Evolutionary conservation across 768 basidiomycete genomes (phyloP), one percentile per base, ranked within the genome.

Genomic region (Phanerodontia chrysosporium): DNA sequence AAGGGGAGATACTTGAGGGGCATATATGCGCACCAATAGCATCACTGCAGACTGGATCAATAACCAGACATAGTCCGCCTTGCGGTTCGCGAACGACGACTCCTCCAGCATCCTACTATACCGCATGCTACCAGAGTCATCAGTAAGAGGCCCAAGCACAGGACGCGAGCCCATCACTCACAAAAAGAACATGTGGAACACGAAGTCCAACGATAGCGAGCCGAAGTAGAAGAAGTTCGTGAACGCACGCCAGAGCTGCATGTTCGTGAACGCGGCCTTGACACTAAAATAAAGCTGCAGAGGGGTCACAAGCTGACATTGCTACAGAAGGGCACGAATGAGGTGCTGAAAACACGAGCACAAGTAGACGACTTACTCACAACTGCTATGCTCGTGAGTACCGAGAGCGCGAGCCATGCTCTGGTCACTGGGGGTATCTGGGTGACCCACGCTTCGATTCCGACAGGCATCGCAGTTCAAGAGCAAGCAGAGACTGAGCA

Each of bases 141-240:
- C 14, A 46, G 28, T 6, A 24, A n/a, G 10, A 28, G 18, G 48
- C 13, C 36, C 18, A 24, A 32, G 39, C 54, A 55, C 35, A 21
- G 18, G 13, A 7, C 12, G 21, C n/a, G n/a, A n/a, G n/a, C n/a
- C n/a, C n/a, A n/a, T 22, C 12, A 77, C 95, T 72, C 70, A 96
- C 96, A 99, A 97, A 80, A 98, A 99, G 80, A 98, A 98, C 55
- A 99, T 80, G 71, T 98, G 96, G 74, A 98, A 97, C 59, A 96
- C 81, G 65, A 98, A 93, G 72, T 98, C 96, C 22, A 98, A 76
- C 3, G 90, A 93, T 68, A 98, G 84, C 1, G 88, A 83, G 12
- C 96, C 97, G 74, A 98, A 98, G 74, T 95, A 99, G 67, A 95
- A 88, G 80, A 98, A 98, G 12, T 90, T 96, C 28, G 95, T 95